phyloP scores from a whole-genome alignment of 2,329 filamentous ascomycete genomes.

The Sphaerulina musiva region DNA sequence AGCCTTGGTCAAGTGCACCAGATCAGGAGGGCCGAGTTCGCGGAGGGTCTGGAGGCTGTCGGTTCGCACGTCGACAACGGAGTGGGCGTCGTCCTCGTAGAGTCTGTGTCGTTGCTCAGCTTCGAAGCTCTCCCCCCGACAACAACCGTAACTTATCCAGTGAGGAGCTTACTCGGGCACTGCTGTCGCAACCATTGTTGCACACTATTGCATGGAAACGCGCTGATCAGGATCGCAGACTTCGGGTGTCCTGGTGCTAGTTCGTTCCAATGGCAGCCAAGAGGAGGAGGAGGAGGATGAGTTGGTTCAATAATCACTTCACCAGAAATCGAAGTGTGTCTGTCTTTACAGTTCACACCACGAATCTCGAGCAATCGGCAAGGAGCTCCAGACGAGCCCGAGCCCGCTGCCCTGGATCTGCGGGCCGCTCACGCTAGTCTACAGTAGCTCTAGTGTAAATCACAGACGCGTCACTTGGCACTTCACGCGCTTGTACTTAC shows the following conservation, averaged over 20 bases:
- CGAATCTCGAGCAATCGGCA: too few species aligned
- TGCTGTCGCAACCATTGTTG: conserved; percentile 26
- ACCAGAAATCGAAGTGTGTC: too few species aligned
- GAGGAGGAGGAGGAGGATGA: too few species aligned
- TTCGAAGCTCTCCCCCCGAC: conserved; percentile 1
- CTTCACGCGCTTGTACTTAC: neutral
- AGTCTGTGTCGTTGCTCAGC: conserved; percentile 54
- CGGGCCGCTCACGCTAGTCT: neutral
- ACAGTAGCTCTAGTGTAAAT: neutral
- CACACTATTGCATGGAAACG: neutral
- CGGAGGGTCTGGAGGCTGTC: conserved; percentile 79
- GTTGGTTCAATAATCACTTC: too few species aligned
- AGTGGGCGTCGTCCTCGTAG: conserved; percentile 85
- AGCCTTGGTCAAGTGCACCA: conserved; percentile 88
- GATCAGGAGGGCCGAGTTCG: conserved; percentile 89
- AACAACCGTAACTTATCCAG: neutral
- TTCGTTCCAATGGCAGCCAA: too few species aligned
- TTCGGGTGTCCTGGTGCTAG: too few species aligned
- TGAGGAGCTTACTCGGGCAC: conserved; percentile 30
- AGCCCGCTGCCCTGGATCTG: too few species aligned
- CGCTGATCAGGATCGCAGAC: neutral
- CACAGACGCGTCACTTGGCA: neutral
- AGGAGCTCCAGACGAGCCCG: too few species aligned
- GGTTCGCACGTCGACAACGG: conserved; percentile 85
- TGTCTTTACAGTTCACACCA: too few species aligned